These are phyloP conservation scores for Allium fistulosum DNA, from an alignment of 106 monocot genomes.

Conservation along the genomic window DNA sequence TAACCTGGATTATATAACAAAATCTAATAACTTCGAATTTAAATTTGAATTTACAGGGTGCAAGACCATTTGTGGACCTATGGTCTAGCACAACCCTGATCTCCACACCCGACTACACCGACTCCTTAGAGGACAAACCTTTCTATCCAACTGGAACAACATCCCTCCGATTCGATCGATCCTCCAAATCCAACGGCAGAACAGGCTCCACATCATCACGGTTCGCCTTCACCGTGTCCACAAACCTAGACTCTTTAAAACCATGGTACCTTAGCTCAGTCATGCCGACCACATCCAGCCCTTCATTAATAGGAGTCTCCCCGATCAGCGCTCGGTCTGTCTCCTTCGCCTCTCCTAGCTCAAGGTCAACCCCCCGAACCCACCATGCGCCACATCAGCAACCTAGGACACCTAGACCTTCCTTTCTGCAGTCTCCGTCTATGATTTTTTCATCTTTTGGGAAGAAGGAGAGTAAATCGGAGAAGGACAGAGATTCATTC, in stretches of 20 bases:
- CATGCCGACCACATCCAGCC: constrained; percentile 10
- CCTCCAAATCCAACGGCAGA: constrained; percentile 4
- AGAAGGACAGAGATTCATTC: constrained; percentile 38
- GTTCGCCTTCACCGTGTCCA: constrained; percentile 77
- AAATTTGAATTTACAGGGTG: constrained; percentile 20
- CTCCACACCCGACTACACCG: constrained; percentile 23
- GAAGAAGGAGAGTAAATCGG: constrained; percentile 19
- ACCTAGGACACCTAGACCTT: constrained; percentile 75
- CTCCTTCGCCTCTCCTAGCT: constrained; percentile 49
- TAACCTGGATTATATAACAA: background rate
- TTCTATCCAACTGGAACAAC: constrained; percentile 19
- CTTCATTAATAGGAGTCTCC: constrained; percentile 27
- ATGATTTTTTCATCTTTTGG: constrained; percentile 19
- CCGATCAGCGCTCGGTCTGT: constrained; percentile 37
- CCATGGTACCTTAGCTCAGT: constrained; percentile 58
- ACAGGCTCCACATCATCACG: constrained; percentile 40
- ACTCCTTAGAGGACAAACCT: constrained; percentile 10
- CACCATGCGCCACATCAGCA: background rate
- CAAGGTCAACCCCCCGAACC: constrained; percentile 1
- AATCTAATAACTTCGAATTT: too few relatives aligned
- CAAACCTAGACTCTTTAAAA: constrained; percentile 50
- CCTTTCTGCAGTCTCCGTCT: constrained; percentile 75
- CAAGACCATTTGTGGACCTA: constrained; percentile 49
- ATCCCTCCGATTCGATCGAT: constrained; percentile 46
- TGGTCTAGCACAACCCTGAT: constrained; percentile 34